Evolutionary conservation across 1,139 yeast species (phyloP).

Genomic region (Lodderomyces orthopsilosis): DNA sequence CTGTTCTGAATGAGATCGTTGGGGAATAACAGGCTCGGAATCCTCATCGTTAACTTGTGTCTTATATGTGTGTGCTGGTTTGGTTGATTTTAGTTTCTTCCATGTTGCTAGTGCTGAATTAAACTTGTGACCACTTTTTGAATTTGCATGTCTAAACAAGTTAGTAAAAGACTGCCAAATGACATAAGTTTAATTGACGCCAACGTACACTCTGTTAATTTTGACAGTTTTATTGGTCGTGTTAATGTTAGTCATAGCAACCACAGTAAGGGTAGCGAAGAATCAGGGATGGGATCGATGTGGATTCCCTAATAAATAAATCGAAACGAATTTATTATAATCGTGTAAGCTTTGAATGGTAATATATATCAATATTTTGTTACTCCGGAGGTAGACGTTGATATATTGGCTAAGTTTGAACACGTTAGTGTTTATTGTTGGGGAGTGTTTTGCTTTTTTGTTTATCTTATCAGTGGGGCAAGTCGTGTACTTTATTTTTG

Average conservation of each 20-base stretch:
- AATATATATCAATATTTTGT: background rate
- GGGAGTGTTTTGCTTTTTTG: background rate
- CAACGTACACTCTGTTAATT: constrained; percentile 11
- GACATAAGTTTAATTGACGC: background rate
- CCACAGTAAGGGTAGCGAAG: background rate
- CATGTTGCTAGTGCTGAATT: constrained; percentile 44
- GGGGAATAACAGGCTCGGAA: constrained; percentile 6
- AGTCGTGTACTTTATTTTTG: background rate
- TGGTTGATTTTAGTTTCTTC: constrained; percentile 41
- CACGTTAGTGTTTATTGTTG: background rate
- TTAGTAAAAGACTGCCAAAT: background rate
- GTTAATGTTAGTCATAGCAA: background rate
- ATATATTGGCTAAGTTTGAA: too few relatives aligned
- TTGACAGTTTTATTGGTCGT: constrained; percentile 7
- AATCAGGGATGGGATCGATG: background rate
- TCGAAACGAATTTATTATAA: background rate
- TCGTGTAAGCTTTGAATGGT: background rate
- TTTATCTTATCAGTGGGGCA: constrained; percentile 2
- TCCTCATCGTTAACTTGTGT: background rate
- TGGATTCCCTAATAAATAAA: background rate
- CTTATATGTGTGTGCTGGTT: constrained; percentile 11
- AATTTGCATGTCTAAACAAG: constrained; percentile 17
- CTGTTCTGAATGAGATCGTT: background rate
- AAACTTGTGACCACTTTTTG: constrained; percentile 32
- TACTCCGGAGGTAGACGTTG: background rate